A percentile compares a stretch with the other conserved stretches of the same genome.
Evolutionary conservation across 768 basidiomycete species (phyloP).

Genomic region (Calocera viscosa): DNA sequence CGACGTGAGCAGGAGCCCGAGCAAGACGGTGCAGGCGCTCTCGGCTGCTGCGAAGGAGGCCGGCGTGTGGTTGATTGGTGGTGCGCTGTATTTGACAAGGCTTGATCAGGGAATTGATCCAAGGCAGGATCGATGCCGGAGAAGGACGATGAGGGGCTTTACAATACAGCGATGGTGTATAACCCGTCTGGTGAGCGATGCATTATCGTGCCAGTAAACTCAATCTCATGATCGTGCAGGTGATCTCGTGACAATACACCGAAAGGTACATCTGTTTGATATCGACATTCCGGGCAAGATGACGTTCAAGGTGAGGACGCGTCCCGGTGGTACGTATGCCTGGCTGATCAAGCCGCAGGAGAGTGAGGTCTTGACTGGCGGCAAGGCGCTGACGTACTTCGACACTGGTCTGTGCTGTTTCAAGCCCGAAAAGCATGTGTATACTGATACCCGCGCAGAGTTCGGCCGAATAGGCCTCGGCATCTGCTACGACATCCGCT

Average conservation of each 20-base stretch:
- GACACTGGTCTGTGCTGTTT: slow-evolving; percentile 56
- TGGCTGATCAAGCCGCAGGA: slow-evolving; percentile 40
- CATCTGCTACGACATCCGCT: slow-evolving; percentile 91
- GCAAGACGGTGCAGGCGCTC: slow-evolving; percentile 72
- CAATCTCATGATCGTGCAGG: slow-evolving; percentile 34
- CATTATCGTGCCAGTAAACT: slow-evolving; percentile 39
- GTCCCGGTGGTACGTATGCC: background rate
- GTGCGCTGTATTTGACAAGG: slow-evolving; percentile 30
- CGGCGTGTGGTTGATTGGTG: slow-evolving; percentile 85
- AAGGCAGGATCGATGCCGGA: slow-evolving; percentile 86
- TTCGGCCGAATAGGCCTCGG: slow-evolving; percentile 95
- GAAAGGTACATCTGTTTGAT: slow-evolving; percentile 94
- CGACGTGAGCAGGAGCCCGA: slow-evolving; percentile 41
- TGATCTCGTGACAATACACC: slow-evolving; percentile 71
- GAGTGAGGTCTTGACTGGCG: slow-evolving; percentile 75
- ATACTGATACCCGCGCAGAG: slow-evolving; percentile 35
- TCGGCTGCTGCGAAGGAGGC: slow-evolving; percentile 66
- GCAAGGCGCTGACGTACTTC: slow-evolving; percentile 60
- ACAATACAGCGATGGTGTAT: slow-evolving; percentile 89
- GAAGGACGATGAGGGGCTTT: slow-evolving; percentile 57
- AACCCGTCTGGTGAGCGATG: slow-evolving; percentile 35
- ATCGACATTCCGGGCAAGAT: slow-evolving; percentile 93
- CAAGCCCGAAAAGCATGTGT: background rate
- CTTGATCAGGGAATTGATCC: background rate
- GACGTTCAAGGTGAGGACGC: slow-evolving; percentile 54